Conservation (phyloP, 2,329 filamentous ascomycete species). For the Cercospora nicotianae region DNA sequence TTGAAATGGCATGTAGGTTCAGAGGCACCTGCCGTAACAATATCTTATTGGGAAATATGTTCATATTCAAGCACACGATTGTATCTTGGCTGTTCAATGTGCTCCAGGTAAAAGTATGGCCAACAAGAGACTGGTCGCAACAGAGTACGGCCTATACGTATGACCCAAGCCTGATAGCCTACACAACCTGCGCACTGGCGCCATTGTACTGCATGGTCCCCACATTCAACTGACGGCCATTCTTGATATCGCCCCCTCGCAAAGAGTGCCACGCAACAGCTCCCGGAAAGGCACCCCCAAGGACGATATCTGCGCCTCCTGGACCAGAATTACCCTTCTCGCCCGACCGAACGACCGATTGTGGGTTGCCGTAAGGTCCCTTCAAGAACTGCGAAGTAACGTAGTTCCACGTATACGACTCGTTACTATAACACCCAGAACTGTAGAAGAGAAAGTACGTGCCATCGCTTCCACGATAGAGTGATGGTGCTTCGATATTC, state of each 20-base stretch:
- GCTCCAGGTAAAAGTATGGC: not conserved
- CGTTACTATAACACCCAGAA: not conserved
- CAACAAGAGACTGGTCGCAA: not conserved
- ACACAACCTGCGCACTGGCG: not conserved
- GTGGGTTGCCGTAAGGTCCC: not conserved
- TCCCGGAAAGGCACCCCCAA: not conserved
- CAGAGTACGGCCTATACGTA: not conserved
- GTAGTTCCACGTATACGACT: not conserved
- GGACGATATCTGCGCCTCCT: not conserved
- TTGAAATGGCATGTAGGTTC: not conserved
- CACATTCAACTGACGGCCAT: not conserved
- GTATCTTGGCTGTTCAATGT: not conserved
- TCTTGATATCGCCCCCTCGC: not conserved
- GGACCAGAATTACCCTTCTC: not conserved
- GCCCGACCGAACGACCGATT: not conserved
- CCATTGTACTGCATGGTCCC: not conserved
- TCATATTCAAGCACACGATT: not conserved
- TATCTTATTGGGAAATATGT: not conserved
- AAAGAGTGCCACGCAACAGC: not conserved
- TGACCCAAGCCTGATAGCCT: not conserved
- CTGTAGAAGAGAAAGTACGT: not conserved
- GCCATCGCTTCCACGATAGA: not conserved
- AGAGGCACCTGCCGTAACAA: not conserved
- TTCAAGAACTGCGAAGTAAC: not conserved
- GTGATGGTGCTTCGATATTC: not conserved